Percentiles rank a stretch among this genome's conserved stretches.
phyloP scores from a whole-genome alignment of 352 stramenopile genomes.

The Globisporangium echinulatum region DNA sequence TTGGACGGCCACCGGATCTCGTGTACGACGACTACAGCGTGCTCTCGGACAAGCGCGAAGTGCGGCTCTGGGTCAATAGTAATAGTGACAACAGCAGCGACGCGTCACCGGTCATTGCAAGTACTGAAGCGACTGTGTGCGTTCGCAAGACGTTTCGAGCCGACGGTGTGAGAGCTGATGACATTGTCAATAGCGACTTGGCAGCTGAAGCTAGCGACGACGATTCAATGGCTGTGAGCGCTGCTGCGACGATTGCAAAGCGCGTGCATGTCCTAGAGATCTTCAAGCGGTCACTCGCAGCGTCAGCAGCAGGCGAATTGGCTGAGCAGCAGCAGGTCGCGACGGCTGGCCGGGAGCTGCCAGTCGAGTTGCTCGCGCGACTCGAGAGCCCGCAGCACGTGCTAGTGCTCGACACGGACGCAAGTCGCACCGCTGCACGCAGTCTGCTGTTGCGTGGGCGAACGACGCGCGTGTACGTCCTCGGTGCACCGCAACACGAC shows the following conservation, averaged over 20 bases:
- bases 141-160: slow-evolving; percentile 24
- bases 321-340: too few relatives aligned
- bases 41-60: slow-evolving; percentile 69
- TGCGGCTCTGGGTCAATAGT: slow-evolving; percentile 36
- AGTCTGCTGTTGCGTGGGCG: slow-evolving; percentile 19
- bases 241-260: background rate
- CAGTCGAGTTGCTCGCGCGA: slow-evolving; percentile 4
- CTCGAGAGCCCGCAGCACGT: slow-evolving; percentile 16
- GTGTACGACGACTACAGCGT: slow-evolving; percentile 85
- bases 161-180: background rate
- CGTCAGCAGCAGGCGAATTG: background rate
- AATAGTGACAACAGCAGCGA: background rate
- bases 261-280: slow-evolving; percentile 6
- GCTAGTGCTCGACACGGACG: slow-evolving; percentile 23
- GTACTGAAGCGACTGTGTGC: slow-evolving; percentile 51
- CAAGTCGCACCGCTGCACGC: slow-evolving; percentile 8
- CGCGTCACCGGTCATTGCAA: slow-evolving; percentile 10
- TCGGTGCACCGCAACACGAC: slow-evolving; percentile 9
- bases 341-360: background rate
- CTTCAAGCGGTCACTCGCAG: slow-evolving; percentile 2
- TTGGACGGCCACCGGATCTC: slow-evolving; percentile 42
- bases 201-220: background rate
- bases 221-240: background rate
- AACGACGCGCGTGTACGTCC: slow-evolving; percentile 24
- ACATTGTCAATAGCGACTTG: background rate